These are phyloP conservation scores for Phytophthora europaea DNA, from an alignment of 352 stramenopile genomes.

Conservation along the genomic window DNA sequence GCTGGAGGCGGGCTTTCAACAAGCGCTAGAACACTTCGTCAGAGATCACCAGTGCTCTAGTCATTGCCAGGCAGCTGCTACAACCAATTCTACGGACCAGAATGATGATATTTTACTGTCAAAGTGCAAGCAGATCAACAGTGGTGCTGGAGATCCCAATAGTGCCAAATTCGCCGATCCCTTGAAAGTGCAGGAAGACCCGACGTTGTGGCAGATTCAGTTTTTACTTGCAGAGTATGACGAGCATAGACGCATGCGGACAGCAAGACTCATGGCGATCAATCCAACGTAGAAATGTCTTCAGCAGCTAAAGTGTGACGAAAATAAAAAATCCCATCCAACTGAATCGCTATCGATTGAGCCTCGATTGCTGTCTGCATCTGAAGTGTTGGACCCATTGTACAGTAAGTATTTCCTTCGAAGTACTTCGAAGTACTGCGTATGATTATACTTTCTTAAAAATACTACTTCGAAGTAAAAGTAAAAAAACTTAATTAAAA, in stretches of 20 bases:
- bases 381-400: too few relatives aligned
- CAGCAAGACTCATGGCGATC: slow-evolving; percentile 2
- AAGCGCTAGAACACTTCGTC: slow-evolving; percentile 26
- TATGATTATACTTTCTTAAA: too few relatives aligned
- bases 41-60: slow-evolving; percentile 1
- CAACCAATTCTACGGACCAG: not conserved
- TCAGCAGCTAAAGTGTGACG: not conserved
- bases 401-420: too few relatives aligned
- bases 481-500: too few relatives aligned
- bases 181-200: not conserved
- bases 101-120: not conserved
- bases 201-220: slow-evolving; percentile 10
- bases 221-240: slow-evolving; percentile 18
- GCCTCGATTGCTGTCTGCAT: too few relatives aligned
- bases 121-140: not conserved
- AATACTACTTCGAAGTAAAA: too few relatives aligned
- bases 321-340: not conserved
- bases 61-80: not conserved
- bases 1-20: slow-evolving; percentile 52
- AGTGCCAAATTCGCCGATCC: not conserved
- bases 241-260: slow-evolving; percentile 5
- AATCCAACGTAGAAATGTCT: not conserved
- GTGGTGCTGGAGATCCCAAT: not conserved
- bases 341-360: not conserved
- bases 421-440: too few relatives aligned